A percentile compares a stretch with the other conserved stretches of the same genome.
phyloP scores from a whole-genome alignment of 1,284 basidiomycete species.

The Ustilago loliicola region DNA sequence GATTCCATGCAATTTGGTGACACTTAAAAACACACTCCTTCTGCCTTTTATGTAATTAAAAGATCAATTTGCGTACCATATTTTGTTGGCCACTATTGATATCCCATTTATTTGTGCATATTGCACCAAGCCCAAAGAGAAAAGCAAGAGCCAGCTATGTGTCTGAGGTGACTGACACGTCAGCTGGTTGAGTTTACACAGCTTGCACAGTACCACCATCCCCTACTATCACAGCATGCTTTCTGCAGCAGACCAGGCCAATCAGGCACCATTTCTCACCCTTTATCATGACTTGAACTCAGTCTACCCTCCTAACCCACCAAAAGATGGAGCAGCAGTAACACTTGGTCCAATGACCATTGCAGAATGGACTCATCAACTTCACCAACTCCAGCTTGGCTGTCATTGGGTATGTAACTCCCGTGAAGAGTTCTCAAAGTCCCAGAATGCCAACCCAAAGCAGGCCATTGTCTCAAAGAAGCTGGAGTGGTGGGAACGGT shows the following conservation, averaged over 20 bases:
- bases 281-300: neutral
- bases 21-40: too few relatives aligned
- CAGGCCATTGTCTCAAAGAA: neutral
- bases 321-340: neutral
- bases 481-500: neutral
- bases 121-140: too few relatives aligned
- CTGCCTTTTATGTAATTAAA: too few relatives aligned
- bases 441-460: neutral
- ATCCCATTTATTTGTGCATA: too few relatives aligned
- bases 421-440: neutral
- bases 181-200: too few relatives aligned
- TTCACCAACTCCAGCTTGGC: neutral
- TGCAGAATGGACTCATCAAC: neutral
- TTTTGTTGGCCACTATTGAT: too few relatives aligned
- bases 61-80: too few relatives aligned
- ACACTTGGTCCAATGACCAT: neutral
- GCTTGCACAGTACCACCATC: neutral
- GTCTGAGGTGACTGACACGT: too few relatives aligned
- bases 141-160: too few relatives aligned
- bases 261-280: neutral
- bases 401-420: neutral
- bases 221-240: neutral
- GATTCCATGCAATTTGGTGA: too few relatives aligned
- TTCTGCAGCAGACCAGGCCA: neutral
- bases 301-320: neutral